These are phyloP conservation scores for Peziza echinospora DNA, from an alignment of 495 filamentous ascomycete genomes.

Conservation along the genomic window DNA sequence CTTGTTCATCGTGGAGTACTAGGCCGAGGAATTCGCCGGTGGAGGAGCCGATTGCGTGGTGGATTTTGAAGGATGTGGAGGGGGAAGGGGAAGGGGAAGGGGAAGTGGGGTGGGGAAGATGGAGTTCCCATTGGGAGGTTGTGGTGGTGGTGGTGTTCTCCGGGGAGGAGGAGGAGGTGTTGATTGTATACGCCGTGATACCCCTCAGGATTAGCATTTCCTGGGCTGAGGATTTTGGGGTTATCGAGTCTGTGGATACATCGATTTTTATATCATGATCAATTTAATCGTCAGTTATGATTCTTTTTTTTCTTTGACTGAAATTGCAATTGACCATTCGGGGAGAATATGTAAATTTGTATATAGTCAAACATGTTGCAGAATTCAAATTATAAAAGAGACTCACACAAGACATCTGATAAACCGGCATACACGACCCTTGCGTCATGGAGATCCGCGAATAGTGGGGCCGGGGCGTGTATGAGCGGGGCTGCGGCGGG, in stretches of 20 bases:
- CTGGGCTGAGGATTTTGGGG: too few relatives aligned
- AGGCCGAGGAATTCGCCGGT: neutral
- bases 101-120: neutral
- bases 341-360: too few relatives aligned
- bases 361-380: too few relatives aligned
- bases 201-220: too few relatives aligned
- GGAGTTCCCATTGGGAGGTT: neutral
- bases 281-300: too few relatives aligned
- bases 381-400: too few relatives aligned
- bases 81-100: neutral
- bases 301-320: too few relatives aligned
- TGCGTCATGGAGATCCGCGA: neutral
- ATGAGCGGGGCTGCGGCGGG: too few relatives aligned
- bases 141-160: neutral
- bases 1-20: neutral
- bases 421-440: neutral
- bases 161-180: neutral
- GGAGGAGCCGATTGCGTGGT: constrained; percentile 7
- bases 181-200: too few relatives aligned
- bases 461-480: neutral
- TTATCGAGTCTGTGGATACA: too few relatives aligned
- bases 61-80: neutral
- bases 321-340: too few relatives aligned
- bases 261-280: too few relatives aligned
- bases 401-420: neutral